Evolutionary conservation across 805 yeast species (phyloP).

Genomic region (Wickerhamomyces pijperi): DNA sequence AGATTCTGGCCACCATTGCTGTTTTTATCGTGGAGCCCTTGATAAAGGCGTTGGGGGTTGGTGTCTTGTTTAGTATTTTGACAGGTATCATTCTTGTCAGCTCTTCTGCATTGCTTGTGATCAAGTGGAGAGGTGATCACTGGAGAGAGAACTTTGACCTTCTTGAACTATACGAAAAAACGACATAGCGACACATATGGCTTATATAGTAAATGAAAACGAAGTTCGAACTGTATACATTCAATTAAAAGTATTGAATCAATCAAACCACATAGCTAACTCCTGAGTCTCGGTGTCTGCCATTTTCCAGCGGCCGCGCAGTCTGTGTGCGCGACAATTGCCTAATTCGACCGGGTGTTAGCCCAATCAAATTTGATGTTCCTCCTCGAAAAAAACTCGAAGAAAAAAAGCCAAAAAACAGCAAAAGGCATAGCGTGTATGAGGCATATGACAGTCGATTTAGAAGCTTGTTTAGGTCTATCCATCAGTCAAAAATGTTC

Average conservation of each 20-base stretch:
- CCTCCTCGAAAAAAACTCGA: neutral
- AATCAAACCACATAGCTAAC: no score
- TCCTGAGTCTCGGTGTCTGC: no score
- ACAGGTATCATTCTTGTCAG: conserved; percentile 43
- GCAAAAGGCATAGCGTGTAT: neutral
- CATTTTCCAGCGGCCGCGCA: no score
- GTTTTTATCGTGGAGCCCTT: conserved; percentile 69
- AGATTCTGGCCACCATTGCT: conserved; percentile 63
- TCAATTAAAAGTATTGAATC: no score
- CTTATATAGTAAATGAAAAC: no score
- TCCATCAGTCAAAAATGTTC: neutral
- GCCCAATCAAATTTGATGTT: neutral
- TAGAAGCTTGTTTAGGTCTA: no score
- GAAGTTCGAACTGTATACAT: no score
- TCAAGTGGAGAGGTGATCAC: conserved; percentile 45
- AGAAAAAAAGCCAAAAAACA: neutral
- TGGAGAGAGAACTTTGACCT: conserved; percentile 58
- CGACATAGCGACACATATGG: no score
- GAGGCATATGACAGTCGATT: neutral
- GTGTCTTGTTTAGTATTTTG: conserved; percentile 57
- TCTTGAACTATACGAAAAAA: conserved; percentile 40
- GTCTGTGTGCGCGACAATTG: neutral
- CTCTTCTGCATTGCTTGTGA: conserved; percentile 29
- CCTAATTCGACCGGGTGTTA: neutral
- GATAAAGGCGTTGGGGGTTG: conserved; percentile 54